Base-by-base conservation (phyloP, 2,329 filamentous ascomycete genomes). In the Sordariomycetes sp. region DNA sequence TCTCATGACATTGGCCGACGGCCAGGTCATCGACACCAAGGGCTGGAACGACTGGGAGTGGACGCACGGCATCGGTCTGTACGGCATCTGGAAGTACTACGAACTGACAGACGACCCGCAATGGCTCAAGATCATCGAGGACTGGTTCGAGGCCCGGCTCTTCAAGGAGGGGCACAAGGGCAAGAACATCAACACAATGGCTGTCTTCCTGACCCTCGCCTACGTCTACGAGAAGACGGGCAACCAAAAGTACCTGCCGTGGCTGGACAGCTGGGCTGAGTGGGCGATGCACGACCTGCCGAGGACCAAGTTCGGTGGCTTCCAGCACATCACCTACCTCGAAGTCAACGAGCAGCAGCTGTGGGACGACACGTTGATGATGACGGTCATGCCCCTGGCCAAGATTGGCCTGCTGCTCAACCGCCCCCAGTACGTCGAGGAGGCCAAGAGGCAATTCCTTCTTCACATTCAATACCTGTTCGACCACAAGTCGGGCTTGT, bases 341-440 rank as follows among this genome's bases (percentile, higher is more conserved):
- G 70, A 75, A 3, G 68, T 72, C 42, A 86, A 90, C 55, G 67
- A 77, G 41, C 70, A 85, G 52, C 80, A 88, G 60, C 66, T 88
- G 16, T 90, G 84, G 84, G 84, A 87, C 45, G 84, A 90, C 52
- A 90, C 84, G 6, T 66, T 90, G 29, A 88, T 90, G 83, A 90
- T 90, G 84, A 87, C 82, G 1, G 83, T 86, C 6, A 61, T 88
- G 57, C 84, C 84, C 2, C 65, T 88, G 14, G 82, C 82, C 14
- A 88, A 88, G 61, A 87, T 87, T 40, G 84, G 84, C 1, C 68
- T 78, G 36, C 63, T 86, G 4, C 68, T 90, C 3, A 65, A 72
- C 40, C 64, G 82, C 2, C 79, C 80, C 0, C 71, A 82, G 43
- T 90, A 90, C 50, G 64, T 88, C 18, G 79, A 76, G 27, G 84